A percentile compares a stretch with the other conserved stretches of the same genome.
Evolutionary conservation across 495 filamentous ascomycete species (phyloP).

Genomic region (Penicillium malachiteum): DNA sequence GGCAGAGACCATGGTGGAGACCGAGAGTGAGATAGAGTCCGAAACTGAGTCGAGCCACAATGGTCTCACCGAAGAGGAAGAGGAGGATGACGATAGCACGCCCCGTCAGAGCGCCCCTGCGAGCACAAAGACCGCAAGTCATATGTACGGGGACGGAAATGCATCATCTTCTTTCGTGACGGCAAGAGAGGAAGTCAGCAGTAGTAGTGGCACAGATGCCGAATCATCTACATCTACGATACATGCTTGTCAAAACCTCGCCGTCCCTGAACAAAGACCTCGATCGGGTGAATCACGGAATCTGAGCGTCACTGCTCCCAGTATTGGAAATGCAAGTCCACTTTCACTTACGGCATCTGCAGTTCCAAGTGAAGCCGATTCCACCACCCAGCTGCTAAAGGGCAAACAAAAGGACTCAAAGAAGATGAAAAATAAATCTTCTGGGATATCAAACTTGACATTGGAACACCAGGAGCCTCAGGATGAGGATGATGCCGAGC

Average conservation of each 20-base stretch:
- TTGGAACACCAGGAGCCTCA: constrained; percentile 38
- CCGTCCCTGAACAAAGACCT: constrained; percentile 4
- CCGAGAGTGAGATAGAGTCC: constrained; percentile 10
- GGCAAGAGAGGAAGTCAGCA: constrained; percentile 25
- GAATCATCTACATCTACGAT: constrained; percentile 20
- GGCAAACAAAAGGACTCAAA: constrained; percentile 26
- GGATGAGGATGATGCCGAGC: constrained; percentile 21
- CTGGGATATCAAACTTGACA: constrained; percentile 18
- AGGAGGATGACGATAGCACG: constrained; percentile 9
- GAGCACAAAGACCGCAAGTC: neutral
- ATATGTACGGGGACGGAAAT: constrained; percentile 13
- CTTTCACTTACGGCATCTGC: constrained; percentile 22
- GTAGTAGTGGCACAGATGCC: constrained; percentile 15
- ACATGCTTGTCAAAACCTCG: neutral
- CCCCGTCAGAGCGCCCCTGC: constrained; percentile 13
- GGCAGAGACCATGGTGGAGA: constrained; percentile 7
- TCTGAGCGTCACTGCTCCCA: constrained; percentile 17
- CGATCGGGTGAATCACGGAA: constrained; percentile 16
- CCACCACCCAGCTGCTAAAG: constrained; percentile 38
- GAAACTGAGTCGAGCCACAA: neutral
- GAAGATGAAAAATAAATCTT: constrained; percentile 28
- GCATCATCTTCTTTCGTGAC: constrained; percentile 34
- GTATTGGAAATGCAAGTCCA: constrained; percentile 20
- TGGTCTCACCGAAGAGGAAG: neutral
- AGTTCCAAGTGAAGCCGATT: constrained; percentile 35